These are phyloP conservation scores for Plasmodium berghei DNA, from an alignment of 169 alveolate genomes.

Conservation along the genomic window DNA sequence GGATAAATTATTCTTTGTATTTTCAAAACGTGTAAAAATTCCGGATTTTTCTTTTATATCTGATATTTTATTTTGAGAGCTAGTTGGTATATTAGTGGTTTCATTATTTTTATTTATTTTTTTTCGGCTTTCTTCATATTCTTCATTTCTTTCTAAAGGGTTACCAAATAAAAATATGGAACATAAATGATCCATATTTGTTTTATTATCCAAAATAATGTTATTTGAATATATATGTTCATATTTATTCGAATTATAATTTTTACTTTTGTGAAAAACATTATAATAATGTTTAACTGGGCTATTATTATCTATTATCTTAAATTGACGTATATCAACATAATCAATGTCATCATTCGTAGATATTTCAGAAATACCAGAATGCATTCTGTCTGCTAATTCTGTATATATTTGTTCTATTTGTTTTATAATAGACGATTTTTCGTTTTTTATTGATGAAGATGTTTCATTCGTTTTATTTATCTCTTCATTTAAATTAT, in stretches of 20 bases:
- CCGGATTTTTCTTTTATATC: conserved; percentile 12
- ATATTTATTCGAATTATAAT: conserved; percentile 48
- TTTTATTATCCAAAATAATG: conserved; percentile 41
- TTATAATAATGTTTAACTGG: conserved; percentile 69
- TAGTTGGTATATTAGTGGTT: conserved; percentile 5
- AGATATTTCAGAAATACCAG: conserved; percentile 44
- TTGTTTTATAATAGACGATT: conserved; percentile 43
- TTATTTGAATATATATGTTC: conserved; percentile 68
- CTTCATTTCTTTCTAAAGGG: conserved; percentile 75
- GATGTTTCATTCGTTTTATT: conserved; percentile 5
- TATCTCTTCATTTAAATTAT: conserved; percentile 19
- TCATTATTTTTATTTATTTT: conserved; percentile 8
- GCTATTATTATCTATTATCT: conserved; percentile 60
- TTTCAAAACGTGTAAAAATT: conserved; percentile 1
- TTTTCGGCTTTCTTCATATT: conserved; percentile 27
- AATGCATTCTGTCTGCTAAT: conserved; percentile 58
- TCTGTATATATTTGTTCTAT: conserved; percentile 46
- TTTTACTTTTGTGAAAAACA: conserved; percentile 62
- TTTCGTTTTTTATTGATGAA: conserved; percentile 44
- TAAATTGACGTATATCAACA: conserved; percentile 62
- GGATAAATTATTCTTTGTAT: conserved; percentile 13
- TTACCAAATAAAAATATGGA: conserved; percentile 74
- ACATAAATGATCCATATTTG: conserved; percentile 69
- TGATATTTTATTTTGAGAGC: conserved; percentile 4
- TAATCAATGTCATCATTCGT: conserved; percentile 42